These are phyloP conservation scores for Pythium utonaiense DNA, from an alignment of 352 stramenopile genomes.

Conservation along the genomic window DNA sequence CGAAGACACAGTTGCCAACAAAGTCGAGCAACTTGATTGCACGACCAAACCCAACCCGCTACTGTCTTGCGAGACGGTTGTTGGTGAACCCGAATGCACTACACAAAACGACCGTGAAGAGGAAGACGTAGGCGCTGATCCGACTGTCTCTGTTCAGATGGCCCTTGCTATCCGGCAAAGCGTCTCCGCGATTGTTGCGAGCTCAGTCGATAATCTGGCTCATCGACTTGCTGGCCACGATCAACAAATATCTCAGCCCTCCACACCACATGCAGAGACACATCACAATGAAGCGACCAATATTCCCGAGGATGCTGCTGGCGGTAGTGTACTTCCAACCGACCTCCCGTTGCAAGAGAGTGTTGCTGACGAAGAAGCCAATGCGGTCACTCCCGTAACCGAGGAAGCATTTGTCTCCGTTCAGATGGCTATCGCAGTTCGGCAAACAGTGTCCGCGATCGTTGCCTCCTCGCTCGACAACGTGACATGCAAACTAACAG, in stretches of 20 bases:
- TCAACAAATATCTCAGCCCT: background rate
- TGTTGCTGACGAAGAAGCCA: background rate
- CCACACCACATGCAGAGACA: background rate
- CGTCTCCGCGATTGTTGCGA: slow-evolving; percentile 34
- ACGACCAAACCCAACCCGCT: background rate
- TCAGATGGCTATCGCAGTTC: too few relatives aligned
- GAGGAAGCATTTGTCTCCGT: slow-evolving; percentile 12
- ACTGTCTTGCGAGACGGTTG: background rate
- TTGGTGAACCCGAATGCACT: background rate
- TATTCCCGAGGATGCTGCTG: background rate
- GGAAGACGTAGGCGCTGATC: background rate
- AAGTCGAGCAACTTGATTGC: background rate
- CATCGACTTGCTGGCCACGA: too few relatives aligned
- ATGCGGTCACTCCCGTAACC: too few relatives aligned
- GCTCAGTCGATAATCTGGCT: slow-evolving; percentile 27
- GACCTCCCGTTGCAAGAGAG: background rate
- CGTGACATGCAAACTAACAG: too few relatives aligned
- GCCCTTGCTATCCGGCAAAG: slow-evolving; percentile 35
- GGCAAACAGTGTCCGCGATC: too few relatives aligned
- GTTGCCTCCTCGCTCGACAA: too few relatives aligned
- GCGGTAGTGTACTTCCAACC: too few relatives aligned
- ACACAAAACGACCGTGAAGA: background rate
- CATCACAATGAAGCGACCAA: too few relatives aligned
- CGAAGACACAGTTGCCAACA: background rate
- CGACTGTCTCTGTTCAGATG: slow-evolving; percentile 31